Percentiles rank a stretch among this genome's conserved stretches.
These are phyloP conservation scores for Aspergillus bombycis DNA, from an alignment of 2,329 filamentous ascomycete species.

Conservation along the genomic window DNA sequence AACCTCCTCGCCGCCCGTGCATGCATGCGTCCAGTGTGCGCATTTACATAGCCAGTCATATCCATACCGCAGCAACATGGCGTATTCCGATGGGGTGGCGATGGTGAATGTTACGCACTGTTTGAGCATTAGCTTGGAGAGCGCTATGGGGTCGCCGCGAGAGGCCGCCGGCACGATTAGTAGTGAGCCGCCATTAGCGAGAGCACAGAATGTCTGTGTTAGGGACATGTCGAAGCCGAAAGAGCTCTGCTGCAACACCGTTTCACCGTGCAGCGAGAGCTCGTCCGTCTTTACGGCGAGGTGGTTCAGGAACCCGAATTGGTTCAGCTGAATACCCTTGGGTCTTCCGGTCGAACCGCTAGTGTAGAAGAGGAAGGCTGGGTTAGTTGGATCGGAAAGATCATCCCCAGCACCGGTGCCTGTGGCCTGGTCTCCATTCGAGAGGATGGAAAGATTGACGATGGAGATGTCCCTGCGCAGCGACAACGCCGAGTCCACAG, in stretches of 20 bases:
- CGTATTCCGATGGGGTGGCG: slow-evolving; percentile 7
- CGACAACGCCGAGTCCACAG: not conserved
- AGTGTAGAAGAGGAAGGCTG: not conserved
- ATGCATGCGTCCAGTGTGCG: not conserved
- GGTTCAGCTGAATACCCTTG: slow-evolving; percentile 1
- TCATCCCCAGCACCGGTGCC: not conserved
- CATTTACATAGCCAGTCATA: not conserved
- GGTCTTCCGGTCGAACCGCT: slow-evolving; percentile 5
- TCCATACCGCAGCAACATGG: slow-evolving; percentile 1
- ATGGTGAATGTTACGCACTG: not conserved
- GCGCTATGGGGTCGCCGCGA: not conserved
- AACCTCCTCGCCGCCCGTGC: slow-evolving; percentile 6
- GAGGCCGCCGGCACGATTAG: slow-evolving; percentile 1
- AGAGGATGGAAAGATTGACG: not conserved
- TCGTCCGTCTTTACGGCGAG: not conserved
- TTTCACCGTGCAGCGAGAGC: not conserved
- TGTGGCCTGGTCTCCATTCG: not conserved
- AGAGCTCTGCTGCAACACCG: slow-evolving; percentile 7
- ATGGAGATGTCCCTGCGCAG: too few relatives aligned
- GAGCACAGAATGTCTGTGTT: slow-evolving; percentile 2
- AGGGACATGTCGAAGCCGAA: slow-evolving; percentile 8
- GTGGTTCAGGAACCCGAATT: not conserved
- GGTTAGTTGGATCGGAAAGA: not conserved
- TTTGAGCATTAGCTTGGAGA: not conserved
- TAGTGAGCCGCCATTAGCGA: slow-evolving; percentile 2